Evolutionary conservation across 371 early-diverging fungal species (phyloP).

Genomic region (Actinomortierella wolfii): DNA sequence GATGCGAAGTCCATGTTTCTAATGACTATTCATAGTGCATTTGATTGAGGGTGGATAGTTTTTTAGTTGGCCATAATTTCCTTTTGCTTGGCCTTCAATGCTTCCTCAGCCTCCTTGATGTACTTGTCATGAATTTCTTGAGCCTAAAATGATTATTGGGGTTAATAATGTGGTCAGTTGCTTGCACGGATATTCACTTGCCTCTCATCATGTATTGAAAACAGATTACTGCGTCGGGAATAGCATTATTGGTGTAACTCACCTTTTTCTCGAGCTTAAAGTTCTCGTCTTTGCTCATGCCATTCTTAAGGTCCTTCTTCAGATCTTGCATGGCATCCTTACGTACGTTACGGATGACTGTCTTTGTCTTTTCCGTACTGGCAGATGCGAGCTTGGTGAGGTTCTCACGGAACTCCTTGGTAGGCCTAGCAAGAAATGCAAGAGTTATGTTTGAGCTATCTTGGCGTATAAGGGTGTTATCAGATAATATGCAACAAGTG

Average conservation of each 20-base stretch:
- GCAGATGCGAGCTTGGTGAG: constrained; percentile 70
- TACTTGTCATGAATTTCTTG: constrained; percentile 75
- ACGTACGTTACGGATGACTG: constrained; percentile 68
- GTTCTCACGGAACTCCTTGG: constrained; percentile 81
- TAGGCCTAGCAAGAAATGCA: constrained; percentile 52
- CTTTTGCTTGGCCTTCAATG: constrained; percentile 72
- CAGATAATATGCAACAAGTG: too few species aligned
- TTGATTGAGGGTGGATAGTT: too few species aligned
- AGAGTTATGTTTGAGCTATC: neutral
- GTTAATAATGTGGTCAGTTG: too few species aligned
- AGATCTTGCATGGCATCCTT: constrained; percentile 79
- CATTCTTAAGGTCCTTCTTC: constrained; percentile 67
- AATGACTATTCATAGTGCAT: neutral
- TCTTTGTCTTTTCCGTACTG: constrained; percentile 73
- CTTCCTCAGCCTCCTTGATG: constrained; percentile 70
- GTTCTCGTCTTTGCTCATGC: constrained; percentile 63
- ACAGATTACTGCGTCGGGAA: neutral
- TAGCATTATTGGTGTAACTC: constrained; percentile 8
- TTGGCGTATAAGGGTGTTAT: too few species aligned
- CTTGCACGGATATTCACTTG: neutral
- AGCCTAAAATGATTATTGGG: constrained; percentile 53
- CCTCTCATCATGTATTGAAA: neutral
- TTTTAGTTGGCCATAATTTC: constrained; percentile 62
- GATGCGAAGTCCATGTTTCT: too few species aligned
- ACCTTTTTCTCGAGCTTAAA: constrained; percentile 67